Percentiles rank a stretch among this genome's conserved stretches.
Conservation (phyloP, 2,329 filamentous ascomycete genomes). For the Coniochaeta ligniaria region DNA sequence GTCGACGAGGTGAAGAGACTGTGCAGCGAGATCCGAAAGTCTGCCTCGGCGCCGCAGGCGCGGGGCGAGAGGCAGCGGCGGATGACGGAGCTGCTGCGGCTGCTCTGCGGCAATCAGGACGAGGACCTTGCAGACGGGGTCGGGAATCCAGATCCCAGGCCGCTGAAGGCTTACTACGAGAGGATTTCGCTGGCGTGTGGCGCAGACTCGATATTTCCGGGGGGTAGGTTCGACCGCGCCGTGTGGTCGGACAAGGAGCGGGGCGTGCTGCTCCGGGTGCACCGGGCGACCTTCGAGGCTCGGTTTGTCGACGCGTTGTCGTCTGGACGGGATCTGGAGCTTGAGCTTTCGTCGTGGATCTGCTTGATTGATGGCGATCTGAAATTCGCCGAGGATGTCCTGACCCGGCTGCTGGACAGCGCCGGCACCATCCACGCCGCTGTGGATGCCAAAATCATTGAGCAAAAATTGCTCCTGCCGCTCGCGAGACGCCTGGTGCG, state of each 20-base stretch:
- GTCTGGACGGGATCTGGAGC: background rate
- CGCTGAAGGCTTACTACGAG: background rate
- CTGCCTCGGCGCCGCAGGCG: background rate
- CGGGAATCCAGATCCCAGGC: background rate
- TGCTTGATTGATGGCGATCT: background rate
- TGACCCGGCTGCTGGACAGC: background rate
- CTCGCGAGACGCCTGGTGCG: background rate
- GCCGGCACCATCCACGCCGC: background rate
- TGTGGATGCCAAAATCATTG: background rate
- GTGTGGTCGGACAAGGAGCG: background rate
- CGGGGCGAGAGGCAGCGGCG: slow-evolving; percentile 3
- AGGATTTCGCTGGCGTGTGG: background rate
- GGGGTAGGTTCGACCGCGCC: background rate
- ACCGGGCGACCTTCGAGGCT: background rate
- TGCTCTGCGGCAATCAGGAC: slow-evolving; percentile 1
- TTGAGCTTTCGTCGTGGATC: background rate
- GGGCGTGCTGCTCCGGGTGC: background rate
- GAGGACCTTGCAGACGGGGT: background rate
- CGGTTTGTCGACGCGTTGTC: background rate
- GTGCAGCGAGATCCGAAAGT: slow-evolving; percentile 1
- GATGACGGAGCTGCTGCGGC: slow-evolving; percentile 4
- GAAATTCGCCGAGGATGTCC: background rate
- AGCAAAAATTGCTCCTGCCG: background rate
- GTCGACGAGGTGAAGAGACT: slow-evolving; percentile 2
- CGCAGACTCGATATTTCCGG: background rate